phyloP scores from a whole-genome alignment of 1,284 basidiomycete genomes.

The Malassezia japonica region DNA sequence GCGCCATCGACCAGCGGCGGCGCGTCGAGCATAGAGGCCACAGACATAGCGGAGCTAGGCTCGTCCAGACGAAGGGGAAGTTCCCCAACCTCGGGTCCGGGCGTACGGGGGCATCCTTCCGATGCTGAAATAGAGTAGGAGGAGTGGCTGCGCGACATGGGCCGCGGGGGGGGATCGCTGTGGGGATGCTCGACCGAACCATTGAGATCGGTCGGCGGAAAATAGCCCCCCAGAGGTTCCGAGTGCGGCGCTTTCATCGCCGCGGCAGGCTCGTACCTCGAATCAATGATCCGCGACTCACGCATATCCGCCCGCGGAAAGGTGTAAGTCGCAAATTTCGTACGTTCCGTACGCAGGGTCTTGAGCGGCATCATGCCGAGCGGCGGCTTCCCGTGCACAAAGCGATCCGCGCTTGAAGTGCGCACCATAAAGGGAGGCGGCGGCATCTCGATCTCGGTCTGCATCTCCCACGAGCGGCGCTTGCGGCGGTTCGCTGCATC shows the following conservation, averaged over 20 bases:
- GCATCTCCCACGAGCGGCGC: neutral
- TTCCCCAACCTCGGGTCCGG: neutral
- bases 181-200: neutral
- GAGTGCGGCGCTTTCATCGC: neutral
- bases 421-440: neutral
- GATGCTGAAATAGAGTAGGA: conserved; percentile 4
- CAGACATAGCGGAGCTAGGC: neutral
- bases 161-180: no score
- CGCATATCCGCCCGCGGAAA: neutral
- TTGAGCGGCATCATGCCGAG: no score
- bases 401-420: neutral
- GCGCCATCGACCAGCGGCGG: neutral
- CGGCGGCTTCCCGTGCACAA: neutral
- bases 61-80: neutral
- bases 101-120: conserved; percentile 10
- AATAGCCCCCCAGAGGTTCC: no score
- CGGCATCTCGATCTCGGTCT: neutral
- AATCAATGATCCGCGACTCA: neutral
- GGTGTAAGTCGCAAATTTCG: neutral
- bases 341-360: neutral
- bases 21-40: neutral
- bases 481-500: neutral
- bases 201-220: no score
- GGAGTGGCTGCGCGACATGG: conserved; percentile 7
- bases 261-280: neutral